Conservation (phyloP, 306 rosid genomes). For the Quercus wislizeni region DNA sequence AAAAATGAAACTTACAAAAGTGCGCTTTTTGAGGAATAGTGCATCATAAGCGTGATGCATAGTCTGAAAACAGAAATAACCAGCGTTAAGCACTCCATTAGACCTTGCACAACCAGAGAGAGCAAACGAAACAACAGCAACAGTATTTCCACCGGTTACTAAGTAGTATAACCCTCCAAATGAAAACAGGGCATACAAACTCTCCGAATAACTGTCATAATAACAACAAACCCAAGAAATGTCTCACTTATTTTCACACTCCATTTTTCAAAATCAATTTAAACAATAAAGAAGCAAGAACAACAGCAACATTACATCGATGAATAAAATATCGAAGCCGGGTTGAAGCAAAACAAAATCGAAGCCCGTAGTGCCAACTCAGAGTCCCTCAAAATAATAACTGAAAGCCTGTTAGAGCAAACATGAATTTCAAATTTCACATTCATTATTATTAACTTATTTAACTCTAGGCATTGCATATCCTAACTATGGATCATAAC, state of each 20-base stretch:
- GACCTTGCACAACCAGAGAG: constrained; percentile 81
- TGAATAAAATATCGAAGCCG: constrained; percentile 85
- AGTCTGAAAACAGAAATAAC: constrained; percentile 83
- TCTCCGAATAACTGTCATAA: constrained; percentile 72
- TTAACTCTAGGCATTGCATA: too few species aligned
- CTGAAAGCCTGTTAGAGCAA: constrained; percentile 54
- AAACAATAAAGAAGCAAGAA: not conserved
- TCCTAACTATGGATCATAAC: not conserved
- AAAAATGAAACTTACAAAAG: constrained; percentile 42
- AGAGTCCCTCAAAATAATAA: constrained; percentile 53
- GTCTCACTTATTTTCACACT: not conserved
- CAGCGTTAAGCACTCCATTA: constrained; percentile 85
- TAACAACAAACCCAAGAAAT: constrained; percentile 8
- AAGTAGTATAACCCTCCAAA: constrained; percentile 84
- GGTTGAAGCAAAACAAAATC: constrained; percentile 90
- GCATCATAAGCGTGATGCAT: constrained; percentile 70
- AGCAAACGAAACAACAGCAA: constrained; percentile 59
- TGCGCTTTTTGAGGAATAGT: constrained; percentile 37
- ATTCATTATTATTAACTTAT: too few species aligned
- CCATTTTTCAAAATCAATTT: not conserved
- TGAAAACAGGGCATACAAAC: constrained; percentile 68
- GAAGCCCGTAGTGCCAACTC: constrained; percentile 70
- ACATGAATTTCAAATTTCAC: too few species aligned
- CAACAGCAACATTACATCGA: constrained; percentile 49
- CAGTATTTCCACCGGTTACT: constrained; percentile 39